phyloP scores from a whole-genome alignment of 2,329 filamentous ascomycete species.

The Nemania diffusa region DNA sequence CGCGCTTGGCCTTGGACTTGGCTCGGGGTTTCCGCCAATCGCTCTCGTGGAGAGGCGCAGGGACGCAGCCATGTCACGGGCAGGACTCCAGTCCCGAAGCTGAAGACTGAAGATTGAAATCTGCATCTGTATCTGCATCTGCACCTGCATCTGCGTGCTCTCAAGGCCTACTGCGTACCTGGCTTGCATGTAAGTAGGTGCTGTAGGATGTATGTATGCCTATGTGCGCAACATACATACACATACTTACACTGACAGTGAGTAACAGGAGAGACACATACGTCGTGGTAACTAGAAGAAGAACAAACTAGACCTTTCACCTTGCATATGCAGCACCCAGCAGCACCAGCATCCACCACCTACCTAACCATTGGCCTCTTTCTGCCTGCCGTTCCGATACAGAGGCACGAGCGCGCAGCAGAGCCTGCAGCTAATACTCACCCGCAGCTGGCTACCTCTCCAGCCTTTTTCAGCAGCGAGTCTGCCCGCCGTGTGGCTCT shows the following conservation, averaged over 20 bases:
- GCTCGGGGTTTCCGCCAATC: conserved; percentile 26
- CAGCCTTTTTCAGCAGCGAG: neutral
- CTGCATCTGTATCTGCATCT: conserved; percentile 23
- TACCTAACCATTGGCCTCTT: conserved; percentile 15
- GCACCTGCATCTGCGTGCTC: neutral
- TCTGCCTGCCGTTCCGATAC: conserved; percentile 15
- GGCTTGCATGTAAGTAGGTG: neutral
- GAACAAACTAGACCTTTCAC: conserved; percentile 7
- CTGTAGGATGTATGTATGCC: neutral
- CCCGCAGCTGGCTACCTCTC: conserved; percentile 30
- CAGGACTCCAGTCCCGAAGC: conserved; percentile 10
- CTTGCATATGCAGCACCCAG: conserved; percentile 24
- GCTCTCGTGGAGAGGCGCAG: conserved; percentile 21
- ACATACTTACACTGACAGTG: neutral
- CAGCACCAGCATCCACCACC: neutral
- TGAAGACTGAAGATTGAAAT: conserved; percentile 11
- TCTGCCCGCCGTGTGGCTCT: conserved; percentile 8
- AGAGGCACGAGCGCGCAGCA: conserved; percentile 26
- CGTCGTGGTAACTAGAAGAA: conserved; percentile 12
- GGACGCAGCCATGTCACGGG: conserved; percentile 5
- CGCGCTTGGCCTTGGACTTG: neutral
- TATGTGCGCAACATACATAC: neutral
- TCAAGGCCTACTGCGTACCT: neutral
- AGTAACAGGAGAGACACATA: neutral
- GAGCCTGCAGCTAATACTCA: conserved; percentile 27